A percentile compares a stretch with the other conserved stretches of the same genome.
Evolutionary conservation across 176 grass and related monocot genomes (phyloP).

Genomic region (Luzula sylvatica): DNA sequence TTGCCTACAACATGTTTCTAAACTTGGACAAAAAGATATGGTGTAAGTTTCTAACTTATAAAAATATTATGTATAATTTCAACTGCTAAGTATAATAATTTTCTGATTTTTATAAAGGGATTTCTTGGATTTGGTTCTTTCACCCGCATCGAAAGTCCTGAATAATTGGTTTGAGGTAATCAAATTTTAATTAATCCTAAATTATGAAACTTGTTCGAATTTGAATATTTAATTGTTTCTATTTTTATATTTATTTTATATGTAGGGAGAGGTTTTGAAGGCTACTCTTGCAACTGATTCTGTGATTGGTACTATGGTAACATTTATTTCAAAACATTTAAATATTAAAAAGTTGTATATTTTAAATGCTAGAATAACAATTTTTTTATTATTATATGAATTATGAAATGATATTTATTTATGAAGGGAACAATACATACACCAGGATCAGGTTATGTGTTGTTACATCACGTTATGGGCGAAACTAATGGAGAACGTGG

Average conservation of each 20-base stretch:
- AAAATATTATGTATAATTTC: neutral
- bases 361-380: no score
- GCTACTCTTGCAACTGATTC: conserved; percentile 85
- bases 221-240: conserved; percentile 3
- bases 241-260: conserved; percentile 16
- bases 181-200: no score
- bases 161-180: conserved; percentile 93
- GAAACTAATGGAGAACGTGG: conserved; percentile 82
- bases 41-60: conserved; percentile 42
- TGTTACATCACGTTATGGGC: conserved; percentile 95
- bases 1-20: conserved; percentile 43
- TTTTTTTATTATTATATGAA: no score
- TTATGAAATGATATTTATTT: no score
- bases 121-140: conserved; percentile 82
- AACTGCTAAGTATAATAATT: neutral
- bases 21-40: conserved; percentile 76
- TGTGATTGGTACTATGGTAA: conserved; percentile 87
- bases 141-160: conserved; percentile 81
- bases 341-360: no score
- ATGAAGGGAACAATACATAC: conserved; percentile 68
- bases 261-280: conserved; percentile 78
- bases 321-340: neutral
- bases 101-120: conserved; percentile 37
- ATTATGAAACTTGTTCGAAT: no score
- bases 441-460: conserved; percentile 94